These are phyloP conservation scores for Nemania diffusa DNA, from an alignment of 2,329 filamentous ascomycete genomes.

Conservation along the genomic window DNA sequence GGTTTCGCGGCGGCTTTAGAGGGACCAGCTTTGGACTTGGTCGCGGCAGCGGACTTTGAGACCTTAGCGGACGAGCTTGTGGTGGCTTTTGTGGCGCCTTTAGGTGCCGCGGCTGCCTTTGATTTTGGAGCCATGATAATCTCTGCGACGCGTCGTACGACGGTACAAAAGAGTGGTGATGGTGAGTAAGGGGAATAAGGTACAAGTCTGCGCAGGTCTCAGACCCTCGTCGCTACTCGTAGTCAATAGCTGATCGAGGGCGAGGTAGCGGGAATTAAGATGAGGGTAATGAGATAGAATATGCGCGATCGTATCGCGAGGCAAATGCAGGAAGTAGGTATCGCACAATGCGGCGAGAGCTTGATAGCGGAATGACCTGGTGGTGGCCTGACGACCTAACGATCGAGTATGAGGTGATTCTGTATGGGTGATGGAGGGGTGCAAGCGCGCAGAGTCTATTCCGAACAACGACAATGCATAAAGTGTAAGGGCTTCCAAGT, in stretches of 20 bases:
- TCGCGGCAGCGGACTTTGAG: neutral
- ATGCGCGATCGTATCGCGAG: neutral
- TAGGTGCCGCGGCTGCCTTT: conserved; percentile 9
- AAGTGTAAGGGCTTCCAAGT: neutral
- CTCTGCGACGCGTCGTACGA: conserved; percentile 7
- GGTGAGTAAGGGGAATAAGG: neutral
- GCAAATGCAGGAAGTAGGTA: neutral
- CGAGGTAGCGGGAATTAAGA: neutral
- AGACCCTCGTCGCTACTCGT: conserved; percentile 19
- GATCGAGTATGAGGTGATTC: neutral
- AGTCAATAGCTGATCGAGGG: neutral
- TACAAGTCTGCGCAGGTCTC: neutral
- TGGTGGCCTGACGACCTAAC: conserved; percentile 7
- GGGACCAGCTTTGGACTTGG: neutral
- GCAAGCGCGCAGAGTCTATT: neutral
- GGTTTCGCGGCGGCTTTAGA: conserved; percentile 6
- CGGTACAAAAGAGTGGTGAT: neutral
- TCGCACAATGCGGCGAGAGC: conserved; percentile 5
- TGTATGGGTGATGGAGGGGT: neutral
- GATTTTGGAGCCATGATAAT: conserved; percentile 20
- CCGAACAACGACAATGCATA: neutral
- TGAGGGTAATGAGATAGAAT: neutral
- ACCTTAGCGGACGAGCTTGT: neutral
- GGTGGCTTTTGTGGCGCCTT: neutral
- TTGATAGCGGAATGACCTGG: neutral